Conservation (phyloP, 495 filamentous ascomycete species). For the Penicillium steckii region DNA sequence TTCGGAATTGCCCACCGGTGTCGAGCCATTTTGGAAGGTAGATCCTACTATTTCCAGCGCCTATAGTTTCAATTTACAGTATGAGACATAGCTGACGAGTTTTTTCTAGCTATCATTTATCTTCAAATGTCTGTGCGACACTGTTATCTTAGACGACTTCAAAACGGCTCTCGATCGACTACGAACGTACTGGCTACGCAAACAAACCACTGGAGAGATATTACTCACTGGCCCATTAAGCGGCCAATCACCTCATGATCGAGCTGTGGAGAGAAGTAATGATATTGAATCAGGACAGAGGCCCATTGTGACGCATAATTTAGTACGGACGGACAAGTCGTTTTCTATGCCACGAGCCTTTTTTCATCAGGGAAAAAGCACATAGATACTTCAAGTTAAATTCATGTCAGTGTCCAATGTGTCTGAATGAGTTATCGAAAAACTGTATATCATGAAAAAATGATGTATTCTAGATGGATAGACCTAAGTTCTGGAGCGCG, state of each 20-base stretch:
- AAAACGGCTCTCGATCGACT: constrained; percentile 50
- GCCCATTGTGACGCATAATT: background rate
- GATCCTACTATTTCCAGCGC: too few relatives aligned
- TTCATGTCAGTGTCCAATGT: too few relatives aligned
- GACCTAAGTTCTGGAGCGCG: too few relatives aligned
- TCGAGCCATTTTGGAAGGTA: constrained; percentile 47
- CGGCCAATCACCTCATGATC: background rate
- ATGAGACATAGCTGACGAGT: too few relatives aligned
- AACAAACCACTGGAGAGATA: constrained; percentile 10
- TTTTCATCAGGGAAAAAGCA: background rate
- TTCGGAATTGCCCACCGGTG: constrained; percentile 27
- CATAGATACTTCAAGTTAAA: background rate
- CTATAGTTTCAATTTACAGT: too few relatives aligned
- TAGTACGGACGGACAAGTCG: constrained; percentile 4
- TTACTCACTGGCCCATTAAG: background rate
- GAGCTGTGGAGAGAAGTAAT: background rate
- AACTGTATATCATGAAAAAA: too few relatives aligned
- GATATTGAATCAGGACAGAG: constrained; percentile 8
- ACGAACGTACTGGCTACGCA: constrained; percentile 16
- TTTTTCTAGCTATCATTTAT: constrained; percentile 46
- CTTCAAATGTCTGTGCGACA: constrained; percentile 61
- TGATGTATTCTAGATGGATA: too few relatives aligned
- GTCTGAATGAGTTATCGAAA: too few relatives aligned
- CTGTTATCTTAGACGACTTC: constrained; percentile 61
- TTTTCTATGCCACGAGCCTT: constrained; percentile 12